phyloP scores from a whole-genome alignment of 768 basidiomycete genomes.

The Pleurotus tuber-regium region DNA sequence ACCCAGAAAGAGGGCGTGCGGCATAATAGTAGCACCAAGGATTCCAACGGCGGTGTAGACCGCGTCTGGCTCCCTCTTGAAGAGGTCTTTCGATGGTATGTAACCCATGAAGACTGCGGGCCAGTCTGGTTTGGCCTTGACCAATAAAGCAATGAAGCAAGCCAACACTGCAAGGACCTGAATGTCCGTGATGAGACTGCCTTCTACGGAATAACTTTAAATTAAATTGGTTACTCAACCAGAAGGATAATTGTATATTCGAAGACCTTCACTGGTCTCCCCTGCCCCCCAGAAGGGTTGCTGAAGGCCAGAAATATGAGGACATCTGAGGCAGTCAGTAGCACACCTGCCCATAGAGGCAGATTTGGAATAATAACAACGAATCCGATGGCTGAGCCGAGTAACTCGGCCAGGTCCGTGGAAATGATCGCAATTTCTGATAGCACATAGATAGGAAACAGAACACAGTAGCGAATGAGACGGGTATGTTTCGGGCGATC shows the following conservation, averaged over 20 bases:
- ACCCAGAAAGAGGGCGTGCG: slow-evolving; percentile 52
- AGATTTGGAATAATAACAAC: slow-evolving; percentile 58
- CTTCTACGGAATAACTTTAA: slow-evolving; percentile 16
- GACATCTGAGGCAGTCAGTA: slow-evolving; percentile 58
- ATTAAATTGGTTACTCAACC: slow-evolving; percentile 31
- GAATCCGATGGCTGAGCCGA: slow-evolving; percentile 70
- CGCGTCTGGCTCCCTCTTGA: slow-evolving; percentile 43
- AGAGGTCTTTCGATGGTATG: slow-evolving; percentile 54
- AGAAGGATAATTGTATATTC: slow-evolving; percentile 52
- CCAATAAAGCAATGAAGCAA: slow-evolving; percentile 65
- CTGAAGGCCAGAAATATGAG: slow-evolving; percentile 58
- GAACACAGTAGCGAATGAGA: slow-evolving; percentile 41
- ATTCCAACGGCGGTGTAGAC: slow-evolving; percentile 39
- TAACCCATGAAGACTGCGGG: slow-evolving; percentile 63
- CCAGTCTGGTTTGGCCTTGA: slow-evolving; percentile 66
- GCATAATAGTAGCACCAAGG: slow-evolving; percentile 64
- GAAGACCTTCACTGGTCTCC: slow-evolving; percentile 56
- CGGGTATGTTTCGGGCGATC: slow-evolving; percentile 47
- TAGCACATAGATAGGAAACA: slow-evolving; percentile 56
- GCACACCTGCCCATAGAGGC: slow-evolving; percentile 54
- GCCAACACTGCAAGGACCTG: slow-evolving; percentile 60
- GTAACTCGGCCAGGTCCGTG: slow-evolving; percentile 70
- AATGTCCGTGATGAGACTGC: slow-evolving; percentile 17
- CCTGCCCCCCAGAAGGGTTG: slow-evolving; percentile 52
- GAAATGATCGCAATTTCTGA: slow-evolving; percentile 61